These are phyloP conservation scores for Termitomyces sp. DNA, from an alignment of 768 basidiomycete genomes.

Conservation along the genomic window DNA sequence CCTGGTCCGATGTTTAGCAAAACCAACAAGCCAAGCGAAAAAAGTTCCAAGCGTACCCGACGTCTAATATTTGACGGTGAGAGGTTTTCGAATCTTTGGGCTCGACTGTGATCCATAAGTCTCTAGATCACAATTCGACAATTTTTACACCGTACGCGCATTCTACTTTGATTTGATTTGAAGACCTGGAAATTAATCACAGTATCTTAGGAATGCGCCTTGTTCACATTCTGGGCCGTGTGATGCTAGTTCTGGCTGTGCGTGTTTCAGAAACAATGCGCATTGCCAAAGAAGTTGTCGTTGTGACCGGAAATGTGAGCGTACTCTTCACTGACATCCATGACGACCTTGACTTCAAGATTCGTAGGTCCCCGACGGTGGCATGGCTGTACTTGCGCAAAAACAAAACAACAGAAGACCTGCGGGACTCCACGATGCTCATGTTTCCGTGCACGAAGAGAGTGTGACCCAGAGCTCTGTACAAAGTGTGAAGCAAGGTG, in stretches of 20 bases:
- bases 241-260: slow-evolving; percentile 31
- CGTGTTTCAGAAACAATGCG: slow-evolving; percentile 42
- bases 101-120: no score
- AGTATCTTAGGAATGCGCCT: slow-evolving; percentile 33
- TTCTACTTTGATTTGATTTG: neutral
- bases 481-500: slow-evolving; percentile 43
- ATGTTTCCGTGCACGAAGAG: slow-evolving; percentile 43
- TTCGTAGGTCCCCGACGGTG: slow-evolving; percentile 49
- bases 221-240: slow-evolving; percentile 59
- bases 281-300: slow-evolving; percentile 54
- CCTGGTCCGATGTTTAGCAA: slow-evolving; percentile 11
- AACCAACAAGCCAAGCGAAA: neutral
- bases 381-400: slow-evolving; percentile 50
- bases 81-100: neutral
- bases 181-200: neutral
- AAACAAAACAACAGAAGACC: slow-evolving; percentile 14
- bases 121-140: slow-evolving; percentile 12
- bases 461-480: slow-evolving; percentile 71
- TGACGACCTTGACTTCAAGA: neutral
- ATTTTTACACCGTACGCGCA: slow-evolving; percentile 22
- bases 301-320: slow-evolving; percentile 46
- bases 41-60: slow-evolving; percentile 4
- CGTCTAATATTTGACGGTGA: slow-evolving; percentile 8
- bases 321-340: slow-evolving; percentile 14
- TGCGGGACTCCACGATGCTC: slow-evolving; percentile 43